Base-by-base conservation (phyloP, 441 rosid species). In the Eutrema salsugineum region DNA sequence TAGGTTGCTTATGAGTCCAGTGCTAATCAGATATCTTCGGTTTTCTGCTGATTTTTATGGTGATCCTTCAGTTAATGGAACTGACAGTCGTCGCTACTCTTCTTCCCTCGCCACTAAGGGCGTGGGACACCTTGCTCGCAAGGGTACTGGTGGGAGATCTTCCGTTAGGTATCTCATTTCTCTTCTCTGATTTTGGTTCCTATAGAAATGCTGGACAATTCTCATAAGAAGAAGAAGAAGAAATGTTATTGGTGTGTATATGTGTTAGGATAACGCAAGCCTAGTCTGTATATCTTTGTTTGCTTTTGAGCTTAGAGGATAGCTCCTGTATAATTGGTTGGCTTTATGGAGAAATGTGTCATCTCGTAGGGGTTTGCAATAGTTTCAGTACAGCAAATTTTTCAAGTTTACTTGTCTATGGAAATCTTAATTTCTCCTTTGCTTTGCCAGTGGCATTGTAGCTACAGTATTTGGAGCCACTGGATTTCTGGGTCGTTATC, bases 121-220 rank as follows among this genome's bases (percentile, higher is more conserved):
- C 55, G 78, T 79, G 24, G 97, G 94, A 54, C 91, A 88, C 67
- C 88, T 96, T 44, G 88, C 94, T 71, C 98, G 97, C 66, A 96
- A 93, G 89, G 99, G 99, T 20, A 96, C 99, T 58, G 99, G 98
- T 67, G 99, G 99, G 42, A 83, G 98, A 86, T 96, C 98, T 61
- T 96, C 99, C 32, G 97, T 96, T 50, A 96, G 99, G 98, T 95
- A 43, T 63, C 48, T 19, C 54, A n/a, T 55, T 17, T 15, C 48
- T 30, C 33, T 47, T 42, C 1, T 36, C 0, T 9, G 44, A 36
- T 59, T 65, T 44, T 42, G 10, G 0, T 58, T 39, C 19, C 24
- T 50, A 30, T n/a, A 10, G 5, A 70, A 54, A 67, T 27, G 73
- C 16, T 58, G 44, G 24, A 49, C 8, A 39, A 12, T 58, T n/a